phyloP scores from a whole-genome alignment of 2,329 filamentous ascomycete genomes.

The Exophiala bonariae region DNA sequence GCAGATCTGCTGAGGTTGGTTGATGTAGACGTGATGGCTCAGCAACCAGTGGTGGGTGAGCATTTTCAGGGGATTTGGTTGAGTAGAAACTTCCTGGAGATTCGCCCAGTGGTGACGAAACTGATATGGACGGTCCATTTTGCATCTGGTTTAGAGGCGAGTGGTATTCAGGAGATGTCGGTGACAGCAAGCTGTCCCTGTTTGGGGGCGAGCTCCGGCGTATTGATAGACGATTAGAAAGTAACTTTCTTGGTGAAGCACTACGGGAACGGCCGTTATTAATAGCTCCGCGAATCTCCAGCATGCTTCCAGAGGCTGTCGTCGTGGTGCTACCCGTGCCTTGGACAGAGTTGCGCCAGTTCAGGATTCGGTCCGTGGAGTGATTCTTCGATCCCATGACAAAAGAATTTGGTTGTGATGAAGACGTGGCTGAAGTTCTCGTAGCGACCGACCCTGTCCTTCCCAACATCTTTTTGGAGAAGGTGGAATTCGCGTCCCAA shows the following conservation, averaged over 20 bases:
- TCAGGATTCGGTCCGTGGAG: slow-evolving; percentile 74
- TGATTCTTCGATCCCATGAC: slow-evolving; percentile 44
- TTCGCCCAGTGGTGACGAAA: slow-evolving; percentile 75
- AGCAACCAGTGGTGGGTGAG: background rate
- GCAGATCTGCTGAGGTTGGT: slow-evolving; percentile 7
- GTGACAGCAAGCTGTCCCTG: slow-evolving; percentile 8
- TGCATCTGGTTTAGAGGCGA: slow-evolving; percentile 17
- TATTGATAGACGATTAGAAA: slow-evolving; percentile 18
- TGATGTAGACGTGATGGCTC: background rate
- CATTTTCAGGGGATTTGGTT: slow-evolving; percentile 57
- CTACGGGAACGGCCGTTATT: slow-evolving; percentile 23
- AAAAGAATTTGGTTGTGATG: slow-evolving; percentile 36
- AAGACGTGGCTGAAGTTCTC: slow-evolving; percentile 50
- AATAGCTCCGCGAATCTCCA: slow-evolving; percentile 14
- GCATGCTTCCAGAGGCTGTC: slow-evolving; percentile 15
- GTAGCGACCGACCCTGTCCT: slow-evolving; percentile 59
- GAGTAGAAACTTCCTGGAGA: slow-evolving; percentile 88
- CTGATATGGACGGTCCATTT: slow-evolving; percentile 16
- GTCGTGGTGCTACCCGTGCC: slow-evolving; percentile 50
- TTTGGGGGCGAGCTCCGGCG: slow-evolving; percentile 13
- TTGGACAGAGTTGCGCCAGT: slow-evolving; percentile 75
- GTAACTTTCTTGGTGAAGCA: slow-evolving; percentile 20
- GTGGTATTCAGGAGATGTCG: slow-evolving; percentile 10
- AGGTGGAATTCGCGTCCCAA: slow-evolving; percentile 75
- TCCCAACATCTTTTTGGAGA: slow-evolving; percentile 66